phyloP scores from a whole-genome alignment of 257 asterid genomes.

The Eucommia ulmoides region DNA sequence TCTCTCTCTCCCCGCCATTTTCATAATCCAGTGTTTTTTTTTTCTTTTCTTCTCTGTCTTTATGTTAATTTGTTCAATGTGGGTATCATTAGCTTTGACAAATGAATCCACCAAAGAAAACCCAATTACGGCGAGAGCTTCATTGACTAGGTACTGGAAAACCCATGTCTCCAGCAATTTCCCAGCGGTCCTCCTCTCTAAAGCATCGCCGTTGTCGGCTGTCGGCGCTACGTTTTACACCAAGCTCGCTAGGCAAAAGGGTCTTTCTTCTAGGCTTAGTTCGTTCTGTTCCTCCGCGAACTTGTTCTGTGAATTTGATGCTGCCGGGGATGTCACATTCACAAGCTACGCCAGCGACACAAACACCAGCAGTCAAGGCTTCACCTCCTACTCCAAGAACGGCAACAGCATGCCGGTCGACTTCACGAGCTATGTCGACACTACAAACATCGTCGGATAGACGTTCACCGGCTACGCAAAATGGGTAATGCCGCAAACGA shows the following conservation, averaged over 20 bases:
- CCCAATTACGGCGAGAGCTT: constrained; percentile 60
- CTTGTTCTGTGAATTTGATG: constrained; percentile 36
- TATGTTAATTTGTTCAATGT: no score
- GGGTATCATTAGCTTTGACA: no score
- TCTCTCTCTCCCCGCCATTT: no score
- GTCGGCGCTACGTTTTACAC: constrained; percentile 38
- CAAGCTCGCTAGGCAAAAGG: constrained; percentile 36
- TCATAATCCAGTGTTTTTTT: no score
- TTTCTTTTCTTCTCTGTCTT: no score
- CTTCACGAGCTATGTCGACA: constrained; percentile 48
- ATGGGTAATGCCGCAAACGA: constrained; percentile 55
- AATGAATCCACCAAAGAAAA: constrained; percentile 21
- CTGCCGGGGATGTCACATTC: constrained; percentile 53
- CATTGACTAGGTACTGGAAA: constrained; percentile 57
- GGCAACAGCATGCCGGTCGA: constrained; percentile 44
- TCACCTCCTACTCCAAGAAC: constrained; percentile 60
- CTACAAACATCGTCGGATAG: constrained; percentile 57
- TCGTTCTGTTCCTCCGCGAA: constrained; percentile 66
- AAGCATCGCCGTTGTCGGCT: constrained; percentile 72
- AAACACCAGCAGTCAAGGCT: constrained; percentile 51
- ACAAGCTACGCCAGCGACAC: constrained; percentile 51
- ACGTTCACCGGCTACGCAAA: constrained; percentile 44
- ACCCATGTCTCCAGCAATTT: constrained; percentile 37
- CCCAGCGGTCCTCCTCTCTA: constrained; percentile 47
- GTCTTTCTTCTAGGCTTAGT: constrained; percentile 37